A percentile compares a stretch with the other conserved stretches of the same genome.
Evolutionary conservation across 208 protist species (phyloP).

Genomic region (Acanthamoeba castellanii): DNA sequence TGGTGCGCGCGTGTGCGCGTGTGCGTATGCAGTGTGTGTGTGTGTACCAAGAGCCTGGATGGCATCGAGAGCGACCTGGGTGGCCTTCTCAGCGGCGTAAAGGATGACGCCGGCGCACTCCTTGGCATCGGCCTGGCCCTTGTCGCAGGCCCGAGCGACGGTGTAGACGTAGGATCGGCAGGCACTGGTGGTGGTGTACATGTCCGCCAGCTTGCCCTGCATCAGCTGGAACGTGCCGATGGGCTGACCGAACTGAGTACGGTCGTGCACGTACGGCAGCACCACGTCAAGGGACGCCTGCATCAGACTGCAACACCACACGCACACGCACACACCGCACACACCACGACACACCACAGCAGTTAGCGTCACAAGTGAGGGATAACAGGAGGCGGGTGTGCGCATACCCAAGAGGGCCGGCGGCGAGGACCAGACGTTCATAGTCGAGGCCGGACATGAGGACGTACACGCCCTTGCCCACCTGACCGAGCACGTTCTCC

Average conservation of each 20-base stretch:
- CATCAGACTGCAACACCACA: conserved; percentile 86
- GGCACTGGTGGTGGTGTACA: conserved; percentile 93
- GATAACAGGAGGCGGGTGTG: background rate
- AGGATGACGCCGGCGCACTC: conserved; percentile 96
- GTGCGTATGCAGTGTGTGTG: background rate
- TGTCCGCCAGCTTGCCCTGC: conserved; percentile 96
- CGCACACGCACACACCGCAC: background rate
- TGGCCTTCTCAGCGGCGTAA: conserved; percentile 95
- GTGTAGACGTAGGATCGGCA: conserved; percentile 94
- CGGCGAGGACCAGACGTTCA: conserved; percentile 91
- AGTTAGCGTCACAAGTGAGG: background rate
- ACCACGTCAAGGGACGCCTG: conserved; percentile 90
- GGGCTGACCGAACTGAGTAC: conserved; percentile 94
- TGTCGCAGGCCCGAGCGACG: conserved; percentile 90
- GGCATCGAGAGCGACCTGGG: conserved; percentile 94
- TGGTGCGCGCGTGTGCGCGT: background rate
- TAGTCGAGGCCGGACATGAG: conserved; percentile 93
- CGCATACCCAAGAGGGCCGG: conserved; percentile 88
- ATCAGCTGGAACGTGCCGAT: conserved; percentile 96
- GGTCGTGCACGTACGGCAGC: conserved; percentile 92
- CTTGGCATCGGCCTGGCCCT: conserved; percentile 76
- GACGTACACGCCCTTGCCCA: conserved; percentile 90
- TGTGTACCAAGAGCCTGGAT: conserved; percentile 92
- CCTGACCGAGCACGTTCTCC: conserved; percentile 88
- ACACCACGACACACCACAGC: background rate